phyloP scores from a whole-genome alignment of 805 yeast species.

The Metschnikowia aberdeeniae region DNA sequence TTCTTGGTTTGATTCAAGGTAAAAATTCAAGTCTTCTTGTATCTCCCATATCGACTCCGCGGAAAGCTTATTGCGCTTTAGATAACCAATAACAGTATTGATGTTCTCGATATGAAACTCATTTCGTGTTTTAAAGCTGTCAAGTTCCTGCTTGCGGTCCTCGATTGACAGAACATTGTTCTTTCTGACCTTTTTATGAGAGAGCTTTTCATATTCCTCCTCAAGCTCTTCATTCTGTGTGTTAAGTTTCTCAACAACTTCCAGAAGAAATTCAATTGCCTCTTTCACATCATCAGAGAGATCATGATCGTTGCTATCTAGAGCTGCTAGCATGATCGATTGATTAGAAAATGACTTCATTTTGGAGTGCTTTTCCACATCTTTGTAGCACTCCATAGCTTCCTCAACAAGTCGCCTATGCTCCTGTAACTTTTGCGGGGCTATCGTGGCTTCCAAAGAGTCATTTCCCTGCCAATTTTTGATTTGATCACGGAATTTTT shows the following conservation, averaged over 20 bases:
- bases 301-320: conserved; percentile 19
- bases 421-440: conserved; percentile 26
- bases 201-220: conserved; percentile 38
- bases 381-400: conserved; percentile 44
- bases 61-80: conserved; percentile 21
- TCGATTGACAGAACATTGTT: conserved; percentile 34
- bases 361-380: conserved; percentile 40
- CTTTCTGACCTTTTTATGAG: conserved; percentile 37
- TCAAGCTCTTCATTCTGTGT: conserved; percentile 36
- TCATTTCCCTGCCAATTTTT: conserved; percentile 41
- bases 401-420: conserved; percentile 40
- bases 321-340: conserved; percentile 41
- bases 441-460: conserved; percentile 19
- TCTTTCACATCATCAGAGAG: conserved; percentile 34
- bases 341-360: conserved; percentile 44
- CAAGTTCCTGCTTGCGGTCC: conserved; percentile 40
- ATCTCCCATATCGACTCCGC: conserved; percentile 25
- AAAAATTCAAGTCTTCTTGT: conserved; percentile 38
- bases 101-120: conserved; percentile 37
- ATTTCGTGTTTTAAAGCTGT: conserved; percentile 26
- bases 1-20: conserved; percentile 36
- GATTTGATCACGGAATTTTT: conserved; percentile 43
- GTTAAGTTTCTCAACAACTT: conserved; percentile 26
- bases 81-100: conserved; percentile 26
- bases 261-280: conserved; percentile 30